Conservation (phyloP, 192 early-diverging fungal genomes). For the Kappamyces sp. region DNA sequence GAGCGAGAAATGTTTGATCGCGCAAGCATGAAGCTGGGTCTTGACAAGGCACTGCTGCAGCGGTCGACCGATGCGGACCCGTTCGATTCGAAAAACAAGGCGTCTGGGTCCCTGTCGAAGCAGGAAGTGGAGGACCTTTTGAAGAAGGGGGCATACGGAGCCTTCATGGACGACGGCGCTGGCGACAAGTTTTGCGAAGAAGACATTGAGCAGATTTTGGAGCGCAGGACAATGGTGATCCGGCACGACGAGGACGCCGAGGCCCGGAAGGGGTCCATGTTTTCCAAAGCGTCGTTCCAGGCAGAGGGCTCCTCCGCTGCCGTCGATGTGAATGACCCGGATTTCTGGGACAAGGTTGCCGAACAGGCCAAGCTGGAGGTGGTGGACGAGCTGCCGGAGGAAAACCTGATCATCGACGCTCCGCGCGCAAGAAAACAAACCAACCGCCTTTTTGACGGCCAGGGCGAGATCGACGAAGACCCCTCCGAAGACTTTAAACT, state of each 20-base stretch:
- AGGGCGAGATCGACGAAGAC: constrained; percentile 29
- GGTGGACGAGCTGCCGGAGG: constrained; percentile 42
- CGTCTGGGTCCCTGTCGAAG: constrained; percentile 47
- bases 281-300: constrained; percentile 79
- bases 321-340: constrained; percentile 75
- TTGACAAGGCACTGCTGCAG: constrained; percentile 74
- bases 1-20: constrained; percentile 88
- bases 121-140: constrained; percentile 78
- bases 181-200: constrained; percentile 73
- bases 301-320: constrained; percentile 18
- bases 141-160: constrained; percentile 84
- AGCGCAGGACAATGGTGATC: constrained; percentile 71
- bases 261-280: constrained; percentile 62
- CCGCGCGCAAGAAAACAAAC: constrained; percentile 62
- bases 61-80: constrained; percentile 51
- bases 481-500: constrained; percentile 21
- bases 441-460: constrained; percentile 1
- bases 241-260: constrained; percentile 52
- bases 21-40: constrained; percentile 78
- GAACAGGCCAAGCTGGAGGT: constrained; percentile 66
- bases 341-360: constrained; percentile 89
- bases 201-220: constrained; percentile 80
- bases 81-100: constrained; percentile 27
- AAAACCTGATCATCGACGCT: constrained; percentile 59
- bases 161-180: constrained; percentile 76